phyloP scores from a whole-genome alignment of 129 eudicot species.

The Gnaphalium uliginosum region DNA sequence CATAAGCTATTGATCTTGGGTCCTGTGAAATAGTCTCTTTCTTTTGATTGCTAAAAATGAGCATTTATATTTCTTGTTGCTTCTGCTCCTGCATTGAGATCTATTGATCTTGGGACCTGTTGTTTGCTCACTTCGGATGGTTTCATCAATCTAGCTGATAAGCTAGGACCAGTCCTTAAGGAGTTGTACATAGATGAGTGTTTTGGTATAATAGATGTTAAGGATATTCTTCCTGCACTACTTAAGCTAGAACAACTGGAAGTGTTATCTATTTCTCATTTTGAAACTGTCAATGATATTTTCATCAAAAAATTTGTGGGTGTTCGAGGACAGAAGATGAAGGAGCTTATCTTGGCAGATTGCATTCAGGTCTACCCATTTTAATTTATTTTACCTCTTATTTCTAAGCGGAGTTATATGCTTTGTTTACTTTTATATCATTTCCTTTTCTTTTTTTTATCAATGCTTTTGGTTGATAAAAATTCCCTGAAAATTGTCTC shows the following conservation, averaged over 20 bases:
- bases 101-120: slow-evolving; percentile 87
- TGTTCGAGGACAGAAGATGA: slow-evolving; percentile 58
- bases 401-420: neutral
- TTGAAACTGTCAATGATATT: slow-evolving; percentile 59
- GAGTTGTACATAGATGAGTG: slow-evolving; percentile 85
- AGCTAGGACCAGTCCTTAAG: slow-evolving; percentile 57
- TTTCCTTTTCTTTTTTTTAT: neutral
- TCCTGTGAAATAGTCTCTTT: neutral
- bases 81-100: slow-evolving; percentile 70
- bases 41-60: neutral
- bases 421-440: neutral
- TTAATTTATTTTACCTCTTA: neutral
- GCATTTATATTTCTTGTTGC: slow-evolving; percentile 40
- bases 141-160: slow-evolving; percentile 49
- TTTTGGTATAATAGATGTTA: slow-evolving; percentile 52
- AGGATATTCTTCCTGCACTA: slow-evolving; percentile 63
- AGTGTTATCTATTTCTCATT: slow-evolving; percentile 71
- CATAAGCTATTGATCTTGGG: too few relatives aligned
- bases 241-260: slow-evolving; percentile 55
- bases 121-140: slow-evolving; percentile 70
- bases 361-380: slow-evolving; percentile 70
- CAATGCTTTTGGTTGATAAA: slow-evolving; percentile 14
- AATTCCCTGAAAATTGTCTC: slow-evolving; percentile 1
- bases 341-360: slow-evolving; percentile 70
- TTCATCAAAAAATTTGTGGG: slow-evolving; percentile 51